Base-by-base conservation (phyloP, 2,329 filamentous ascomycete genomes). In the Harringtonia aguacate region DNA sequence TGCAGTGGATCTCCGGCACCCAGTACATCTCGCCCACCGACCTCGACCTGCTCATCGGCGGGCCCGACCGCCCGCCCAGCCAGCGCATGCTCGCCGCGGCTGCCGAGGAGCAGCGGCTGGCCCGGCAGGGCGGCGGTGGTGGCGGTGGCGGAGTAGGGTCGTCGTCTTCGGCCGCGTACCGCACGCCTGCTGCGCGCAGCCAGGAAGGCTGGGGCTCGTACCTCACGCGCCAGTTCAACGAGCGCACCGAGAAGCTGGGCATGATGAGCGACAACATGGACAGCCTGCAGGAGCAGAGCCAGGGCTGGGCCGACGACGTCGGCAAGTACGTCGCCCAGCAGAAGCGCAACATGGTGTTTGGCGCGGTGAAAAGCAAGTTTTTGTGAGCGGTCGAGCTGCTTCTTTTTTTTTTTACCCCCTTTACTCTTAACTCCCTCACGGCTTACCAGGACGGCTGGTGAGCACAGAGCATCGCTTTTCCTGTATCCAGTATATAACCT, bases 1-100 rank as follows among this genome's bases (percentile, higher is more conserved):
- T 98, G 31, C 88, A 97, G 63, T 98, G 92, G 92, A 87, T 98
- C 42, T 84, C 88, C 0, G 92, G 92, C 4, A 97, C 90, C 1
- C 90, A 95, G 61, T 84, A 94, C 54, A 75, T 98, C 37, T 87
- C 86, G 2, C 83, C 86, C 0, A 72, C 81, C 2, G 92, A 98
- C 55, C 79, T 98, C 56, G 92, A 97, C 56, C 65, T 95, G 3
- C 69, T 98, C 2, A 92, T 98, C 47, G 87, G 90, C 41, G 90
- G 90, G 0, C 81, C 88, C 2, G 84, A 92, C 56, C 77, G 92
- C 3, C 92, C 90, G 4, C 82, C 87, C 1, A 92, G 85, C 48
- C 94, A 94, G 63, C 79, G 84, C 30, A 94, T 94, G 85, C 61
- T 92, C 39, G 84, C 81, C 2, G 88, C 92, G 40, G 76, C 84